These are phyloP conservation scores for Lathyrus aphaca DNA, from an alignment of 306 rosid species.

Conservation along the genomic window DNA sequence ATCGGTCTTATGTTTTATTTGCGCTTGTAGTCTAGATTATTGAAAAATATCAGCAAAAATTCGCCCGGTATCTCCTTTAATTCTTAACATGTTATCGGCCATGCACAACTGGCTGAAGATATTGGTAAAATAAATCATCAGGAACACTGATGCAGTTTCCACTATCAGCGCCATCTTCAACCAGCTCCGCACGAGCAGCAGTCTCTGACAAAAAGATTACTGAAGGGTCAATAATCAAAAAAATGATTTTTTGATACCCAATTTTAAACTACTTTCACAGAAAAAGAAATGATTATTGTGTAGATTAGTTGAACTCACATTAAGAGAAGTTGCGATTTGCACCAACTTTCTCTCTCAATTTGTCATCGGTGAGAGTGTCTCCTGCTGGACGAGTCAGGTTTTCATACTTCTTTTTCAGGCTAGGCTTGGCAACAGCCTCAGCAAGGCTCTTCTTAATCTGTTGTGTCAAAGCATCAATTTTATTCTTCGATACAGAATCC, in stretches of 20 bases:
- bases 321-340: constrained; percentile 51
- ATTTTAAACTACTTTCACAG: no score
- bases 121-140: constrained; percentile 19
- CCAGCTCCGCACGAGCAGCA: constrained; percentile 36
- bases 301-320: constrained; percentile 59
- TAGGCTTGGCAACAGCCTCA: constrained; percentile 61
- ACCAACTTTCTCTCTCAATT: constrained; percentile 51
- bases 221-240: no score
- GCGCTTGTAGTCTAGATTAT: constrained; percentile 36
- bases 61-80: constrained; percentile 35
- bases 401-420: constrained; percentile 69
- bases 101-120: no score
- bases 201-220: constrained; percentile 28
- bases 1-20: constrained; percentile 40
- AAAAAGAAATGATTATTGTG: no score
- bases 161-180: constrained; percentile 34
- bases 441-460: constrained; percentile 64
- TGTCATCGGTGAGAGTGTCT: constrained; percentile 41
- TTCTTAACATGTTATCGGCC: constrained; percentile 43
- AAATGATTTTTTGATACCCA: no score
- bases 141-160: constrained; percentile 27
- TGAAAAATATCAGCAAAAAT: constrained; percentile 45
- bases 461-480: constrained; percentile 65
- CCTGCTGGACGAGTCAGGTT: constrained; percentile 40
- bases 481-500: constrained; percentile 57